Conservation (phyloP, 805 yeast genomes). For the Yarrowia alimentaria region DNA sequence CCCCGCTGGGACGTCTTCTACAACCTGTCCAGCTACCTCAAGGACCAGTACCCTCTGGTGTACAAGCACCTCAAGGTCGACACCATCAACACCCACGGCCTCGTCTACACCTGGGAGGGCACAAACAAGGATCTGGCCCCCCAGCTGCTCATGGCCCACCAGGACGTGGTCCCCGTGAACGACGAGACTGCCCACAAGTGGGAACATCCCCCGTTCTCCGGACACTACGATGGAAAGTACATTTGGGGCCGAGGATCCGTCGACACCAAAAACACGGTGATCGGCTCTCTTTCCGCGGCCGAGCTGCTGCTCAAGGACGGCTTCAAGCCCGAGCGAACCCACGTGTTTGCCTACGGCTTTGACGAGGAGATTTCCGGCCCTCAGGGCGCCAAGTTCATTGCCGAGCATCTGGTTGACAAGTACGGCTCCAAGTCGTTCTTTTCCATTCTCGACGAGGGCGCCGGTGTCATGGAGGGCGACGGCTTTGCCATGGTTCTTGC, state of each 20-base stretch:
- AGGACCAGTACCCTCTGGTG: constrained; percentile 53
- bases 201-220: constrained; percentile 68
- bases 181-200: constrained; percentile 54
- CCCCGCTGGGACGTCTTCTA: constrained; percentile 50
- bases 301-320: constrained; percentile 54
- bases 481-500: constrained; percentile 38
- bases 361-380: constrained; percentile 75
- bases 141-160: constrained; percentile 68
- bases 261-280: constrained; percentile 71
- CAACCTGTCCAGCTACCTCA: constrained; percentile 54
- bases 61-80: constrained; percentile 51
- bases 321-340: constrained; percentile 60
- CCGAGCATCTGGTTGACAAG: constrained; percentile 47
- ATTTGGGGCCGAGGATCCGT: constrained; percentile 77
- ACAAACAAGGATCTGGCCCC: constrained; percentile 54
- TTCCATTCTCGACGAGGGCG: constrained; percentile 73
- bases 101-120: constrained; percentile 66
- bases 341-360: constrained; percentile 67
- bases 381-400: constrained; percentile 57
- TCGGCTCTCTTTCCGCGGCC: constrained; percentile 63
- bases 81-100: constrained; percentile 59
- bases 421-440: constrained; percentile 62
- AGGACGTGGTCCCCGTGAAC: constrained; percentile 79
- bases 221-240: constrained; percentile 61
- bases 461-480: constrained; percentile 41